Conservation (phyloP, 2,329 filamentous ascomycete genomes). For the Ilyonectria mors-panacis region DNA sequence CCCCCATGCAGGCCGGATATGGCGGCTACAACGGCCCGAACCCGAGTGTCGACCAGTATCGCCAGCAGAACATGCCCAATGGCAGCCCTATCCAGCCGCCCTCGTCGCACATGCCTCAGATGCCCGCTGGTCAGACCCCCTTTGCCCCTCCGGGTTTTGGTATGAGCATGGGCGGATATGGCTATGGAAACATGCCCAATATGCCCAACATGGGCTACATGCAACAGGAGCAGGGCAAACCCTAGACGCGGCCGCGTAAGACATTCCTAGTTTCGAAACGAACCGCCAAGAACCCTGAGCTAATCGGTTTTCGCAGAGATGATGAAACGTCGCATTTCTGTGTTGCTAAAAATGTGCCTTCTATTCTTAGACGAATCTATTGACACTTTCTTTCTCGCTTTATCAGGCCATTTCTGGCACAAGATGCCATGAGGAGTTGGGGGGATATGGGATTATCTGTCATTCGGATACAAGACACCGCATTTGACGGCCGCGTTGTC, state of each 20-base stretch:
- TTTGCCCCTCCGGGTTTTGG: constrained; percentile 67
- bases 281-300: constrained; percentile 36
- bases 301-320: constrained; percentile 49
- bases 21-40: constrained; percentile 65
- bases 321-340: constrained; percentile 35
- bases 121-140: constrained; percentile 59
- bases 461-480: constrained; percentile 37
- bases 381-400: constrained; percentile 37
- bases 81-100: constrained; percentile 66
- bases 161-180: constrained; percentile 62
- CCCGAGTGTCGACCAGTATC: constrained; percentile 70
- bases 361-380: constrained; percentile 39
- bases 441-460: constrained; percentile 33
- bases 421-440: constrained; percentile 45
- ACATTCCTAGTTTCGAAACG: constrained; percentile 36
- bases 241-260: constrained; percentile 72
- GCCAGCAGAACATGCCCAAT: constrained; percentile 65
- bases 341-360: constrained; percentile 27
- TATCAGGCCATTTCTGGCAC: constrained; percentile 39
- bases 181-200: constrained; percentile 61
- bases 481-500: constrained; percentile 35
- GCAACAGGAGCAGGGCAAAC: constrained; percentile 70
- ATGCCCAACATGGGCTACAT: constrained; percentile 67
- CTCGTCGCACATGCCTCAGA: constrained; percentile 57
- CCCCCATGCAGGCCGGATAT: constrained; percentile 69